Percentiles rank a stretch among this genome's conserved stretches.
Evolutionary conservation across 352 stramenopile species (phyloP).

Genomic region (Phytophthora lateralis): DNA sequence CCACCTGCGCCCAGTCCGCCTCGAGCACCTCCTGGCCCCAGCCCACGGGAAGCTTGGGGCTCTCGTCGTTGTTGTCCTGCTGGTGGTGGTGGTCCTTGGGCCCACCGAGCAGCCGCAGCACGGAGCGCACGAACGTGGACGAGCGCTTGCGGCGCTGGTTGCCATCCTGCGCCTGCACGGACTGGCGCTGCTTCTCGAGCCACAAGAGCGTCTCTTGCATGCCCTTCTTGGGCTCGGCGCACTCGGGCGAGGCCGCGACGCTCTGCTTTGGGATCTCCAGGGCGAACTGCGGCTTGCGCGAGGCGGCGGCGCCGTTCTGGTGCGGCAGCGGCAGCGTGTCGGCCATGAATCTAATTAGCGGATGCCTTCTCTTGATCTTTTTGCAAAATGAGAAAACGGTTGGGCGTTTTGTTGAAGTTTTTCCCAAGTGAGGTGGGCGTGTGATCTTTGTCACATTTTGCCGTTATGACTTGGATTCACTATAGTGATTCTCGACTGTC

Average conservation of each 20-base stretch:
- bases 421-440: constrained; percentile 6
- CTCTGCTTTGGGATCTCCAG: constrained; percentile 14
- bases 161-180: constrained; percentile 28
- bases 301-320: constrained; percentile 19
- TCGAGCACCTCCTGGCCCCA: constrained; percentile 57
- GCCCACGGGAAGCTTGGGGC: constrained; percentile 37
- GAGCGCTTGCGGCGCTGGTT: constrained; percentile 54
- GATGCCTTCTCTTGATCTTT: constrained; percentile 14
- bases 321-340: constrained; percentile 26
- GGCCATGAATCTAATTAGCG: constrained; percentile 7
- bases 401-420: constrained; percentile 21
- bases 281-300: constrained; percentile 47
- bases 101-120: constrained; percentile 57
- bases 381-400: constrained; percentile 31
- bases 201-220: constrained; percentile 72
- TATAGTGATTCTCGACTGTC: not conserved
- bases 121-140: constrained; percentile 65
- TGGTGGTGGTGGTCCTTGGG: constrained; percentile 17
- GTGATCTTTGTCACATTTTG: constrained; percentile 35
- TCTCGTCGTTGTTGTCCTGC: constrained; percentile 18
- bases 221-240: constrained; percentile 31
- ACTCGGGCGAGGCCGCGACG: not conserved
- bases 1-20: constrained; percentile 56
- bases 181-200: constrained; percentile 67
- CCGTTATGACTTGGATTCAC: not conserved